A percentile compares a stretch with the other conserved stretches of the same genome.
These are phyloP conservation scores for Naganishia vaughanmartiniae DNA, from an alignment of 768 basidiomycete species.

Conservation along the genomic window DNA sequence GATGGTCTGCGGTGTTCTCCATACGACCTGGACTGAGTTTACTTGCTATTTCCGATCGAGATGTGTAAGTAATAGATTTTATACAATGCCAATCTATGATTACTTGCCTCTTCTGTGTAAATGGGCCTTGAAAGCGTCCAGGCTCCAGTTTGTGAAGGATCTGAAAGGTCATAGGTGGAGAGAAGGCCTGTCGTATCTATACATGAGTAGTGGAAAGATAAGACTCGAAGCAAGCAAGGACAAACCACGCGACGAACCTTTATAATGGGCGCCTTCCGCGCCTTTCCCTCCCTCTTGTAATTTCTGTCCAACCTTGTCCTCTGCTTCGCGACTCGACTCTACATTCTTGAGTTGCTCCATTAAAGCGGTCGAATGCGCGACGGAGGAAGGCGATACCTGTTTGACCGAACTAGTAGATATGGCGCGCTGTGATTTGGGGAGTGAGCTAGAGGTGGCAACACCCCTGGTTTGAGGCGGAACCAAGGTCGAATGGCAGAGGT, in stretches of 20 bases:
- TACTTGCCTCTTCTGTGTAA: constrained; percentile 60
- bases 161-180: constrained; percentile 35
- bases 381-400: neutral
- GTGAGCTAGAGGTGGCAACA: neutral
- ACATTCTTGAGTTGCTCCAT: neutral
- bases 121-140: constrained; percentile 95
- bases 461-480: too few species aligned
- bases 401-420: neutral
- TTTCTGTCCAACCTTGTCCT: constrained; percentile 7
- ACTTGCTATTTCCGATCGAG: constrained; percentile 38
- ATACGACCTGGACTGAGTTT: constrained; percentile 63
- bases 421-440: neutral
- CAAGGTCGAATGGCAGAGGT: neutral
- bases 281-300: constrained; percentile 34
- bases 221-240: constrained; percentile 13
- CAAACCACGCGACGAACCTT: constrained; percentile 36
- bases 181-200: constrained; percentile 9
- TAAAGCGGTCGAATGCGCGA: constrained; percentile 9
- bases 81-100: constrained; percentile 16
- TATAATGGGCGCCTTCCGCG: constrained; percentile 48
- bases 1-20: constrained; percentile 63
- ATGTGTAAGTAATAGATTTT: constrained; percentile 5
- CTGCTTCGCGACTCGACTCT: neutral
- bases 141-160: constrained; percentile 42
- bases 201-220: too few species aligned